Evolutionary conservation across 768 basidiomycete genomes (phyloP).

Genomic region (Lentinula edodes): DNA sequence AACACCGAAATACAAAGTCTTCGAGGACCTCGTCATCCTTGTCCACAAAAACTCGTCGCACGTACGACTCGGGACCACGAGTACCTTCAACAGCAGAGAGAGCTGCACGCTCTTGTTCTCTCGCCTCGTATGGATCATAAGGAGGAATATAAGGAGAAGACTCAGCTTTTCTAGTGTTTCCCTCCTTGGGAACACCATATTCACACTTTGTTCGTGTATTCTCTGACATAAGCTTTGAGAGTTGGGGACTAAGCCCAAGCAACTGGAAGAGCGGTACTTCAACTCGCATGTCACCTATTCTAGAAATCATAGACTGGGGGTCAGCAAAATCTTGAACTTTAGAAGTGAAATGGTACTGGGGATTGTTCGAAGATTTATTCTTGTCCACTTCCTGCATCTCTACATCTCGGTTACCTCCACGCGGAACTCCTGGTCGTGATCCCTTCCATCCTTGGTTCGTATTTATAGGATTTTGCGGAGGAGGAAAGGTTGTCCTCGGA

Average conservation of each 20-base stretch:
- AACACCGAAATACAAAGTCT: not conserved
- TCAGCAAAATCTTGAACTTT: not conserved
- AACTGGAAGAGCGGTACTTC: not conserved
- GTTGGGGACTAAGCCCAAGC: not conserved
- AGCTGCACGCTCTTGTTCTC: not conserved
- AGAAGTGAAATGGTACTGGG: slow-evolving; percentile 3
- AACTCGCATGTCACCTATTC: not conserved
- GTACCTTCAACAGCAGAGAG: not conserved
- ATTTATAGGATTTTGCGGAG: slow-evolving; percentile 6
- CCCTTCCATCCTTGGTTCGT: slow-evolving; percentile 5
- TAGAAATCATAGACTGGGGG: not conserved
- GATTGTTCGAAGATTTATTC: not conserved
- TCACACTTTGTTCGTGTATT: not conserved
- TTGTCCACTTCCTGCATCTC: not conserved
- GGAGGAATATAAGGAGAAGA: too few relatives aligned
- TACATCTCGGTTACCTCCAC: not conserved
- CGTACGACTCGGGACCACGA: not conserved
- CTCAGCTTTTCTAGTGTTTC: not conserved
- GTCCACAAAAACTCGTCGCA: not conserved
- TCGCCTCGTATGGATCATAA: not conserved
- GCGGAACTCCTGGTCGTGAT: not conserved
- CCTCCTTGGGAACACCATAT: not conserved
- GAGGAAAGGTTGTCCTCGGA: not conserved
- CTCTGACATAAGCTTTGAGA: not conserved
- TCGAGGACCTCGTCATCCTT: not conserved